Conservation (phyloP, 768 basidiomycete species). For the Paxillus rubicundulus region DNA sequence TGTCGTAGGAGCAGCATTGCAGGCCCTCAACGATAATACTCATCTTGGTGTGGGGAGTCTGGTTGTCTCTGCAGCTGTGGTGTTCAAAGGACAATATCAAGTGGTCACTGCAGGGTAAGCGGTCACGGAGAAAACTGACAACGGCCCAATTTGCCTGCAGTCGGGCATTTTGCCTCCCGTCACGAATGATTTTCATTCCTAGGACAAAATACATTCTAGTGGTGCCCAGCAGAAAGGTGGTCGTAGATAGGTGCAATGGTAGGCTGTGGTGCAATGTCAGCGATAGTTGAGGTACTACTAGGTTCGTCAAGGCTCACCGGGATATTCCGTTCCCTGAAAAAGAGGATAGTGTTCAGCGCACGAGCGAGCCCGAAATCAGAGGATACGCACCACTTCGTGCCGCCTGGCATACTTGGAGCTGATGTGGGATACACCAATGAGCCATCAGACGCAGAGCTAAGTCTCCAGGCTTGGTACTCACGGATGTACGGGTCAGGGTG, state of each 20-base stretch:
- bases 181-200: neutral
- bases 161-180: too few species aligned
- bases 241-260: constrained; percentile 63
- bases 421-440: constrained; percentile 1
- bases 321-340: constrained; percentile 72
- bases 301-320: constrained; percentile 51
- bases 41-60: too few species aligned
- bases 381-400: constrained; percentile 87
- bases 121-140: too few species aligned
- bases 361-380: neutral
- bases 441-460: neutral
- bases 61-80: too few species aligned
- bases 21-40: too few species aligned
- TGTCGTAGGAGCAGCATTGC: too few species aligned
- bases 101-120: too few species aligned
- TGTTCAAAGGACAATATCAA: too few species aligned
- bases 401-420: constrained; percentile 85
- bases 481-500: constrained; percentile 95
- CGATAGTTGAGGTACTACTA: neutral
- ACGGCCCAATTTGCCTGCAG: too few species aligned
- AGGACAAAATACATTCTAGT: constrained; percentile 15
- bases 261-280: constrained; percentile 42
- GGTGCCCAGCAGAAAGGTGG: constrained; percentile 42
- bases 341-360: neutral
- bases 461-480: constrained; percentile 43